Evolutionary conservation across 2,329 filamentous ascomycete species (phyloP).

Genomic region (Exophiala oligosperma): DNA sequence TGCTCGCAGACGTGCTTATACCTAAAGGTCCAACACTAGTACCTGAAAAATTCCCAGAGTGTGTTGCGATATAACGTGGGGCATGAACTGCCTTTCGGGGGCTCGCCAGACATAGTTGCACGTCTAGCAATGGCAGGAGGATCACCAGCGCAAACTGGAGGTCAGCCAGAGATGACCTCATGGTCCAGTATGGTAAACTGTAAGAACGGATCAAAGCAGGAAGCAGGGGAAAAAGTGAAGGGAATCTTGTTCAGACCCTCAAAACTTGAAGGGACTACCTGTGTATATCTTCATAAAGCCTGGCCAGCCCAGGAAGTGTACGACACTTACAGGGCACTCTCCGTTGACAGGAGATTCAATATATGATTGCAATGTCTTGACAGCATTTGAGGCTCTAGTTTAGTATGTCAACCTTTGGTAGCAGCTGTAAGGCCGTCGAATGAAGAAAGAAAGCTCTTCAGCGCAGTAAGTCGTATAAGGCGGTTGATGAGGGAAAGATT

Average conservation of each 20-base stretch:
- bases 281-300: too few relatives aligned
- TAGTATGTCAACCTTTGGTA: too few relatives aligned
- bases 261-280: neutral
- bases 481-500: too few relatives aligned
- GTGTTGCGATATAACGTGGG: neutral
- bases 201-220: neutral
- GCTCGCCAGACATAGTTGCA: neutral
- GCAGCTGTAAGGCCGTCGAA: too few relatives aligned
- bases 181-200: neutral
- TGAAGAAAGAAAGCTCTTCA: too few relatives aligned
- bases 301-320: too few relatives aligned
- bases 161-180: neutral
- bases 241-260: neutral
- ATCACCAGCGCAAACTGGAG: neutral
- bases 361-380: too few relatives aligned
- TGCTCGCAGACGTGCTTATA: neutral
- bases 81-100: neutral
- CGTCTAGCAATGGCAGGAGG: neutral
- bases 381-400: too few relatives aligned
- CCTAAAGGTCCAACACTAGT: neutral
- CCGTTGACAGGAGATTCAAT: too few relatives aligned
- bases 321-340: too few relatives aligned
- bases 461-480: too few relatives aligned
- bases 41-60: neutral
- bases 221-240: too few relatives aligned